A percentile compares a stretch with the other conserved stretches of the same genome.
Conservation (phyloP, 192 early-diverging fungal species). For the Gonapodya sp. region DNA sequence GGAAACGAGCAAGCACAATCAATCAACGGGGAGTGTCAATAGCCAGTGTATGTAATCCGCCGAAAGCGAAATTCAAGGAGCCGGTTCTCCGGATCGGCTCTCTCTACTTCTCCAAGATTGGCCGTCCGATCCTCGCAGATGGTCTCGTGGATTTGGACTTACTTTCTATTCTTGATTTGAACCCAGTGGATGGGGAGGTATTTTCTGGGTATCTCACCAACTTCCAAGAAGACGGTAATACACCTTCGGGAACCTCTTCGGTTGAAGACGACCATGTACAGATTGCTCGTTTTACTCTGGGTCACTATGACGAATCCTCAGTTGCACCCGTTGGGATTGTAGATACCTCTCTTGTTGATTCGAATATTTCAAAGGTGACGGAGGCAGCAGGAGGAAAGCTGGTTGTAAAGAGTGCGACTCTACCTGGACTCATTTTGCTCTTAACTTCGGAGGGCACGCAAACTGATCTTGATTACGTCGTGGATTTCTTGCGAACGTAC, state of each 20-base stretch:
- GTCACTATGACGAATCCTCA: background rate
- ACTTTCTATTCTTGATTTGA: background rate
- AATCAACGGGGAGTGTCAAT: background rate
- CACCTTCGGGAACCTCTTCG: background rate
- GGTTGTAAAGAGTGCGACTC: background rate
- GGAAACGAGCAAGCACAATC: background rate
- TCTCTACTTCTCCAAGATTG: background rate
- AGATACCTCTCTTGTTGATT: background rate
- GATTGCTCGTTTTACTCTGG: background rate
- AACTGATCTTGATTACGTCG: conserved; percentile 47
- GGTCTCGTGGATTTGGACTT: background rate
- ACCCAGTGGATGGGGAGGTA: background rate
- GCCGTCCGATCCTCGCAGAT: background rate
- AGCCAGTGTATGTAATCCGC: background rate
- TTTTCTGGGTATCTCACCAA: background rate
- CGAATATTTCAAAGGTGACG: background rate
- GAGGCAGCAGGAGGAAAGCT: background rate
- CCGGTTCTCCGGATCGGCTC: background rate
- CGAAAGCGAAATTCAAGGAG: background rate
- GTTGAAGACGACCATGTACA: background rate
- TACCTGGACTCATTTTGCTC: background rate
- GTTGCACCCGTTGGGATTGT: background rate
- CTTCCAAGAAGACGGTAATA: background rate
- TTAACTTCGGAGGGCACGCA: conserved; percentile 9
- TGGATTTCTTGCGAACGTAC: conserved; percentile 54